Evolutionary conservation across 2,329 filamentous ascomycete genomes (phyloP).

Genomic region (Beauveria sp.): DNA sequence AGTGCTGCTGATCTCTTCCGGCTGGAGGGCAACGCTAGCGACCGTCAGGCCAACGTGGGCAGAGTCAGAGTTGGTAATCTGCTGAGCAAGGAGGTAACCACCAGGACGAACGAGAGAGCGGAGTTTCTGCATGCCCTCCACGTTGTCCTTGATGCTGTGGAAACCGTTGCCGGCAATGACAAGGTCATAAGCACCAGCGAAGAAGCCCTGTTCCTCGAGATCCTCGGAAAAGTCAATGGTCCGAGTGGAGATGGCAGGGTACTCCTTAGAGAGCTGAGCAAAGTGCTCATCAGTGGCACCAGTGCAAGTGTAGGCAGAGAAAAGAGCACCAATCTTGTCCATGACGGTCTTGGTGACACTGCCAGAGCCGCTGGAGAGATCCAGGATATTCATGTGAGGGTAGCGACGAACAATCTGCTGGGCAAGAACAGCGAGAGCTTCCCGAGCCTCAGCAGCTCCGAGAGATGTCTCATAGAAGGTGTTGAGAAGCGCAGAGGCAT

Average conservation of each 20-base stretch:
- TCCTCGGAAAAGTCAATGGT: constrained; percentile 10
- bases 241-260: constrained; percentile 2
- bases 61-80: constrained; percentile 7
- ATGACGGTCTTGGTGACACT: constrained; percentile 9
- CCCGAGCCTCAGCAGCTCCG: constrained; percentile 4
- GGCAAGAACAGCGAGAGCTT: constrained; percentile 3
- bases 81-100: constrained; percentile 11
- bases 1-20: constrained; percentile 8
- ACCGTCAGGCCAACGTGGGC: constrained; percentile 7
- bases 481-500: constrained; percentile 4
- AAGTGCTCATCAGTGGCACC: constrained; percentile 10
- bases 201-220: constrained; percentile 11
- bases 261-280: neutral
- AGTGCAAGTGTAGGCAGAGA: constrained; percentile 13
- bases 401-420: constrained; percentile 12
- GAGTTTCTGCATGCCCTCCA: constrained; percentile 6
- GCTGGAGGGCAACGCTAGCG: constrained; percentile 3
- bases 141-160: constrained; percentile 3
- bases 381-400: constrained; percentile 13
- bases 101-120: constrained; percentile 12
- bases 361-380: constrained; percentile 10
- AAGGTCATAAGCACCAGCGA: constrained; percentile 6
- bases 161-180: constrained; percentile 10
- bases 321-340: constrained; percentile 4
- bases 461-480: constrained; percentile 9